Conservation (phyloP, 2,329 filamentous ascomycete genomes). For the Penicillium sp. region DNA sequence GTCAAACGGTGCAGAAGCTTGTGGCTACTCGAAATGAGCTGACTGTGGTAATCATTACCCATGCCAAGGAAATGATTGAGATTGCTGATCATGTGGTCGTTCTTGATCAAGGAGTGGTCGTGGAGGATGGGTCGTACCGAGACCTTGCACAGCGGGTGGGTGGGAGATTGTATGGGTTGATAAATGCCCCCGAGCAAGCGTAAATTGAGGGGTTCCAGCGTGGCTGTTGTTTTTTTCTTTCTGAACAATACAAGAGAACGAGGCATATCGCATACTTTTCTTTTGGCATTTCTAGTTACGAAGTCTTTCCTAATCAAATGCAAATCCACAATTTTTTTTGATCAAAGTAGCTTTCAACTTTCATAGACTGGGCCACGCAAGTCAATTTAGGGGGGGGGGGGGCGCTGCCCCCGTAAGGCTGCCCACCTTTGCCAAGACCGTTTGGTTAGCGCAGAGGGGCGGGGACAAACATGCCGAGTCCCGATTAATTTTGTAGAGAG, state of each 20-base stretch:
- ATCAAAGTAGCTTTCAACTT: not conserved
- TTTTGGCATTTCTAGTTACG: not conserved
- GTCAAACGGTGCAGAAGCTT: constrained; percentile 61
- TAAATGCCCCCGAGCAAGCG: constrained; percentile 23
- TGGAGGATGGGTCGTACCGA: constrained; percentile 69
- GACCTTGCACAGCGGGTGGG: constrained; percentile 54
- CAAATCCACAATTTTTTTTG: not conserved
- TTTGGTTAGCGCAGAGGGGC: not conserved
- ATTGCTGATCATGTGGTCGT: constrained; percentile 74
- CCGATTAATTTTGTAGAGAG: not conserved
- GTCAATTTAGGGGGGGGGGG: not conserved
- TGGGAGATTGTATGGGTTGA: constrained; percentile 49
- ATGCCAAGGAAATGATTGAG: constrained; percentile 82
- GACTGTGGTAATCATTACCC: constrained; percentile 80
- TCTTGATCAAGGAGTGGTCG: constrained; percentile 64
- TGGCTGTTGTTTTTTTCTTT: not conserved
- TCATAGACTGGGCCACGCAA: not conserved
- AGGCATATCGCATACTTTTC: not conserved
- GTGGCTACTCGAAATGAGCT: constrained; percentile 50
- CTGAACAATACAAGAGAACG: not conserved
- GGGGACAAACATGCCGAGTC: not conserved
- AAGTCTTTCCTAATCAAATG: not conserved
- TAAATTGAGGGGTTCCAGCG: not conserved
- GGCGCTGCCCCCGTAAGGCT: not conserved
- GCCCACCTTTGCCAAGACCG: not conserved